phyloP scores from a whole-genome alignment of 305 asterid genomes.

The Fraxinus dipetala region DNA sequence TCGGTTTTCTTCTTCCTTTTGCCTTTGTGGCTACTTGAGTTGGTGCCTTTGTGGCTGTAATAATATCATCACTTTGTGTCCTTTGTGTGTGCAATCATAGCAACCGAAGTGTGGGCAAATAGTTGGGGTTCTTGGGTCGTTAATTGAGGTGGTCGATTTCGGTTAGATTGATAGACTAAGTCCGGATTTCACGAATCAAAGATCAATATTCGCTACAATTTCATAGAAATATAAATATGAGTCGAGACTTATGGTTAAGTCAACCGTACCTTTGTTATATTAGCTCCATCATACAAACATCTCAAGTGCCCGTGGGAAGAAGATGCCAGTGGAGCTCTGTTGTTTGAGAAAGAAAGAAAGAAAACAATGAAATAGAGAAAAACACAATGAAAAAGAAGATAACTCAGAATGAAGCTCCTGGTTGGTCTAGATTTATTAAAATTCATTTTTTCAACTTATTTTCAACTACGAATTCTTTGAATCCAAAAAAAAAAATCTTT shows the following conservation, averaged over 20 bases:
- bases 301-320: slow-evolving; percentile 20
- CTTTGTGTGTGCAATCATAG: background rate
- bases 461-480: background rate
- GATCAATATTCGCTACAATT: background rate
- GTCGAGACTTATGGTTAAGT: background rate
- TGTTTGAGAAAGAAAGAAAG: background rate
- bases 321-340: slow-evolving; percentile 39
- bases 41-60: background rate
- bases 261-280: slow-evolving; percentile 33
- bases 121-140: background rate
- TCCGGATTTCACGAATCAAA: background rate
- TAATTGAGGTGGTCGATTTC: background rate
- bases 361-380: background rate
- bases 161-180: background rate
- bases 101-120: background rate
- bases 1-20: too few relatives aligned
- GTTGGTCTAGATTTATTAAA: background rate
- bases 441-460: background rate
- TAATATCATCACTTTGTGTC: background rate
- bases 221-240: background rate
- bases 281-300: slow-evolving; percentile 24
- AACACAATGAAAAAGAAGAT: background rate
- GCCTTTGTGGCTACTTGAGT: too few relatives aligned
- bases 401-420: background rate
- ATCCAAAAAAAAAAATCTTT: background rate